A percentile compares a stretch with the other conserved stretches of the same genome.
phyloP scores from a whole-genome alignment of 768 basidiomycete species.

The Naganishia kalamii region DNA sequence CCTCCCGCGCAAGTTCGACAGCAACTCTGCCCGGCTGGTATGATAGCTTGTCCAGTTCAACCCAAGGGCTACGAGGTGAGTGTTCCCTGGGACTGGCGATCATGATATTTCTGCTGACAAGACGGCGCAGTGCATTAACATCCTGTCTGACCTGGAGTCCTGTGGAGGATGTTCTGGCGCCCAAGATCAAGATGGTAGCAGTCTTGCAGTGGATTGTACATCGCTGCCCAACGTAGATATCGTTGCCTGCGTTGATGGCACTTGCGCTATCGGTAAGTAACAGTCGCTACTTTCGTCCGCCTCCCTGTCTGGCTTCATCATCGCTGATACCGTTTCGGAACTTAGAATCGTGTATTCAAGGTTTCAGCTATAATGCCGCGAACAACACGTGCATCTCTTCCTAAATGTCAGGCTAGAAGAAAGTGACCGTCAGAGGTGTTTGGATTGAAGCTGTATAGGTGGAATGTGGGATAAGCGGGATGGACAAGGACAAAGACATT shows the following conservation, averaged over 20 bases:
- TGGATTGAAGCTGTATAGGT: too few relatives aligned
- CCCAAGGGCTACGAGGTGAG: conserved; percentile 4
- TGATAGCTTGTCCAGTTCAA: neutral
- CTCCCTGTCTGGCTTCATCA: too few relatives aligned
- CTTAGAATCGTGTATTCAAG: too few relatives aligned
- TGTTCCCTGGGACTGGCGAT: neutral
- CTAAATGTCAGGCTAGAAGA: too few relatives aligned
- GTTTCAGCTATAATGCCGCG: too few relatives aligned
- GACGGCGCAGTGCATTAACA: neutral
- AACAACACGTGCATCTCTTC: too few relatives aligned
- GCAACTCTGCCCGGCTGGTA: neutral
- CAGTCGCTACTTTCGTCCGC: too few relatives aligned
- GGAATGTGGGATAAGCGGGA: too few relatives aligned
- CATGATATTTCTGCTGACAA: neutral
- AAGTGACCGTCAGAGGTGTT: too few relatives aligned
- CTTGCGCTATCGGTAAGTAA: neutral
- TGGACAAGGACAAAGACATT: too few relatives aligned
- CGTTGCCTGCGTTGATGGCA: neutral
- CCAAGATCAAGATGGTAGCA: neutral
- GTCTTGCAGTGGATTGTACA: neutral
- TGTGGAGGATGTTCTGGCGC: conserved; percentile 2
- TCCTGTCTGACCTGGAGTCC: neutral
- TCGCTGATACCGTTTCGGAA: too few relatives aligned
- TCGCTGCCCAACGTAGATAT: neutral
- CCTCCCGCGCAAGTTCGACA: neutral